Evolutionary conservation across 2,329 filamentous ascomycete species (phyloP).

Genomic region (Phialophora tarda): DNA sequence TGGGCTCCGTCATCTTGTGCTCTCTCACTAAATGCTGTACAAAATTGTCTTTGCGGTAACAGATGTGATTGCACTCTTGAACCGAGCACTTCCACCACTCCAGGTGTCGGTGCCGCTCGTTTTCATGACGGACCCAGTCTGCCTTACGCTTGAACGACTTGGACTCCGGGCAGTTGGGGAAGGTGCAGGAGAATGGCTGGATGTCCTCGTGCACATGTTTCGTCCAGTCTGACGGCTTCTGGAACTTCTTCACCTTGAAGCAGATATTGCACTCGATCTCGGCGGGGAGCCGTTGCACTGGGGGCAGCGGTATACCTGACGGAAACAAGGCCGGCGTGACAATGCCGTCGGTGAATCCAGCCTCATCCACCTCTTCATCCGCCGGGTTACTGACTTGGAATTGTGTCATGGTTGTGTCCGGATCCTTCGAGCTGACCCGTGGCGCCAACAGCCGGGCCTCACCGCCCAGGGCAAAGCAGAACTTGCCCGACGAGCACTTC

Average conservation of each 20-base stretch:
- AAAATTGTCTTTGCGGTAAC: slow-evolving; percentile 90
- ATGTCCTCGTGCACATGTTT: slow-evolving; percentile 95
- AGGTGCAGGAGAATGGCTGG: slow-evolving; percentile 91
- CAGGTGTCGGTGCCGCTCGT: slow-evolving; percentile 84
- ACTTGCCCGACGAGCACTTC: slow-evolving; percentile 65
- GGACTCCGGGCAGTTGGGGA: slow-evolving; percentile 77
- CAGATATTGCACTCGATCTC: slow-evolving; percentile 90
- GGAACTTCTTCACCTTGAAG: slow-evolving; percentile 81
- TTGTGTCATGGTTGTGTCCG: slow-evolving; percentile 61
- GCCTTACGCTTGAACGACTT: slow-evolving; percentile 96
- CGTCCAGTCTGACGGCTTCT: slow-evolving; percentile 94
- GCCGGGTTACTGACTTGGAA: slow-evolving; percentile 63
- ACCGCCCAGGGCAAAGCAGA: slow-evolving; percentile 73
- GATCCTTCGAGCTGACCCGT: slow-evolving; percentile 58
- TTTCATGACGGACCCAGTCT: slow-evolving; percentile 94
- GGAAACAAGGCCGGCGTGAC: slow-evolving; percentile 78
- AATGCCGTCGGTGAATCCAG: slow-evolving; percentile 68
- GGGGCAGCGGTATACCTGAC: slow-evolving; percentile 78
- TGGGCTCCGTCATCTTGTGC: slow-evolving; percentile 84
- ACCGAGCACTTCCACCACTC: slow-evolving; percentile 91
- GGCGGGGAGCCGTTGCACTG: slow-evolving; percentile 75
- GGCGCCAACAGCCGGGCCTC: slow-evolving; percentile 66
- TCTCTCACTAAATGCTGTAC: slow-evolving; percentile 89
- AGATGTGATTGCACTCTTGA: slow-evolving; percentile 78
- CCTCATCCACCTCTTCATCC: slow-evolving; percentile 68